Percentiles rank a stretch among this genome's conserved stretches.
These are phyloP conservation scores for Pulveroboletus sp. DNA, from an alignment of 768 basidiomycete genomes.

Conservation along the genomic window DNA sequence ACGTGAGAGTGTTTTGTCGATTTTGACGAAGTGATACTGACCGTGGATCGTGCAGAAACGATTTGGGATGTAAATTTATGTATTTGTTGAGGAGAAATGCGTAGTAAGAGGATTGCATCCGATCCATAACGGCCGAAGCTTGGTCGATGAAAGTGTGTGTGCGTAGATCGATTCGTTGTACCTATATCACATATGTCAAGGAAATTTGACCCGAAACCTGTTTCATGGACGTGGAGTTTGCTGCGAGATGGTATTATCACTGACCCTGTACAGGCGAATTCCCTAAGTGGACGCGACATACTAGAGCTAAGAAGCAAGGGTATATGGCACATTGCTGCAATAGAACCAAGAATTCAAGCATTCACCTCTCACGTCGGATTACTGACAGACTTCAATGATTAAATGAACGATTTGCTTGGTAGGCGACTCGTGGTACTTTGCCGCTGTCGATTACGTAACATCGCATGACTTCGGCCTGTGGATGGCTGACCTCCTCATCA, in stretches of 20 bases:
- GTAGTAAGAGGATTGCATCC: too few relatives aligned
- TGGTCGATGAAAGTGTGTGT: background rate
- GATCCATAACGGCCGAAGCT: background rate
- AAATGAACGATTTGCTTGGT: too few relatives aligned
- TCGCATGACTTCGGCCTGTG: too few relatives aligned
- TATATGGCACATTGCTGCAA: too few relatives aligned
- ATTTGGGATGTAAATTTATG: constrained; percentile 13
- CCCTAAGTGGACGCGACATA: constrained; percentile 17
- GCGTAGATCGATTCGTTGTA: background rate
- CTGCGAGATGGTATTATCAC: background rate
- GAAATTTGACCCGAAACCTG: background rate
- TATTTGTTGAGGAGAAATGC: background rate
- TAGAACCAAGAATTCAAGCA: too few relatives aligned
- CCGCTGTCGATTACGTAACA: too few relatives aligned
- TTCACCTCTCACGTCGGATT: too few relatives aligned
- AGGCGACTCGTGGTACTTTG: too few relatives aligned
- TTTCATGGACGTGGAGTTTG: background rate
- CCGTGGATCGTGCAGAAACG: constrained; percentile 11
- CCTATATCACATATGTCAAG: background rate
- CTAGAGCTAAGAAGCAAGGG: too few relatives aligned
- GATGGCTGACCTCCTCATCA: too few relatives aligned
- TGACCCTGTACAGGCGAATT: background rate
- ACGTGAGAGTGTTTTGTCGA: constrained; percentile 8
- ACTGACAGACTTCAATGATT: too few relatives aligned
- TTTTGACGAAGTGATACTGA: background rate